Percentiles rank a stretch among this genome's conserved stretches.
phyloP scores from a whole-genome alignment of 2,329 filamentous ascomycete species.

The Kalmusia sp. region DNA sequence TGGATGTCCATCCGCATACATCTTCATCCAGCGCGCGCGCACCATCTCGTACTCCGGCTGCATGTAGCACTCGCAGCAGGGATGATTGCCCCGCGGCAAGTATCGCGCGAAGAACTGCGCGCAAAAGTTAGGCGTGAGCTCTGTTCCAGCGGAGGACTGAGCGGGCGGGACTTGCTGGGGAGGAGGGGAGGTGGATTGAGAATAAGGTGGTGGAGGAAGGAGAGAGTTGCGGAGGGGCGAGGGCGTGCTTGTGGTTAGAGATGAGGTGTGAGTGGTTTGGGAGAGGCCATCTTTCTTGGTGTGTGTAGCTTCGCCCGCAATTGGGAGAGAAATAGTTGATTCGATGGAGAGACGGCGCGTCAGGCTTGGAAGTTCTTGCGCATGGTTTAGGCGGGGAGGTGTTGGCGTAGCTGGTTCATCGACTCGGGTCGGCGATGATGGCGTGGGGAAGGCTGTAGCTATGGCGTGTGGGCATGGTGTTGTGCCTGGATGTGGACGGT shows the following conservation, averaged over 20 bases:
- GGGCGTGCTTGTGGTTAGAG: not conserved
- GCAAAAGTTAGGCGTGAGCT: conserved; percentile 23
- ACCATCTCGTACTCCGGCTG: conserved; percentile 19
- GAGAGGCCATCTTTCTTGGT: not conserved
- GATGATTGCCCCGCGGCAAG: conserved; percentile 20
- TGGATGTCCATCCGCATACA: conserved; percentile 27
- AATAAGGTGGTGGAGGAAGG: not conserved
- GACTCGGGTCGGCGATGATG: conserved; percentile 10
- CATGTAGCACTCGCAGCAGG: conserved; percentile 36
- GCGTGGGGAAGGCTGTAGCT: conserved; percentile 7
- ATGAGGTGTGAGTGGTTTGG: not conserved
- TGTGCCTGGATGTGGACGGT: conserved; percentile 6
- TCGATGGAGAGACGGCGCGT: not conserved
- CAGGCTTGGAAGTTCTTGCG: not conserved
- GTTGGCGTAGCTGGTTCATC: not conserved
- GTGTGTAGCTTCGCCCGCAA: not conserved
- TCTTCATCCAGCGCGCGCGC: conserved; percentile 21
- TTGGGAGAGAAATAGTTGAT: not conserved
- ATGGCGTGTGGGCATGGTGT: conserved; percentile 35
- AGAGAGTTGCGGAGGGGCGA: not conserved
- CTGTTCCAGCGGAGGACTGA: not conserved
- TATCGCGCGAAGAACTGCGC: conserved; percentile 26
- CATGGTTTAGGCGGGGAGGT: not conserved
- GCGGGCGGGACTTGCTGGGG: not conserved
- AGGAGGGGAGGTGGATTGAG: not conserved